Evolutionary conservation across 805 yeast species (phyloP), one percentile per base, ranked within the genome.

Genomic region (Candida boleticola): DNA sequence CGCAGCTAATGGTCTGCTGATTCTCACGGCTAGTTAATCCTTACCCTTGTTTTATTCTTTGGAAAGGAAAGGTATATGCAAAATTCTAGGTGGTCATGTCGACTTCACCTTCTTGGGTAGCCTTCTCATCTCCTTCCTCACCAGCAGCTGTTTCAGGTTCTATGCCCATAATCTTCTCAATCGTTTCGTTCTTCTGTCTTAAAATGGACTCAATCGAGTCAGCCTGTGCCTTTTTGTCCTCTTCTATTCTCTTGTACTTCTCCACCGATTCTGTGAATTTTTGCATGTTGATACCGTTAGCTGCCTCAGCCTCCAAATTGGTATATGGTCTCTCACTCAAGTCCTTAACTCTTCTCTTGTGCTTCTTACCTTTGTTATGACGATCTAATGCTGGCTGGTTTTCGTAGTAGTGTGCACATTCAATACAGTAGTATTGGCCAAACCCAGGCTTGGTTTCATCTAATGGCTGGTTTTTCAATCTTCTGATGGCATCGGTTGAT

Each of bases 381-480:
- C 82, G 73, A 46, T 79, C 80, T 42, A 87, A 71, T 5, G 95
- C 85, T 25, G 65, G 61, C 35, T 85, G 89, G 43, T 83, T 82
- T 60, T 90, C 97, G 57, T 81, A 89, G 64, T 93, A 89, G 60
- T 84, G 86, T 37, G 95, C 95, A 73, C 99, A 93, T 49, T 89
- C 96, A 41, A 93, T 75, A 64, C 98, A 93, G 63, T 88, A 93
- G 64, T 79, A 84, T 64, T 93, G 98, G 13, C 97, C 99, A 50
- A 93, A 68, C 1, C 99, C 99, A 1, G 97, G 90, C 58, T 84
- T 83, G 34, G 82, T 79, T 66, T 92, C 98, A 63, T 92, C 97
- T 43, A 86, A 63, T 4, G 88, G 85, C 64, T 92, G 98, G 59
- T 85, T 82, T 58, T 86, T 77, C 43, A 89, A 71, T 32, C 73